Evolutionary conservation across 2,329 filamentous ascomycete species (phyloP).

Genomic region (Phymatotrichopsis omnivora): DNA sequence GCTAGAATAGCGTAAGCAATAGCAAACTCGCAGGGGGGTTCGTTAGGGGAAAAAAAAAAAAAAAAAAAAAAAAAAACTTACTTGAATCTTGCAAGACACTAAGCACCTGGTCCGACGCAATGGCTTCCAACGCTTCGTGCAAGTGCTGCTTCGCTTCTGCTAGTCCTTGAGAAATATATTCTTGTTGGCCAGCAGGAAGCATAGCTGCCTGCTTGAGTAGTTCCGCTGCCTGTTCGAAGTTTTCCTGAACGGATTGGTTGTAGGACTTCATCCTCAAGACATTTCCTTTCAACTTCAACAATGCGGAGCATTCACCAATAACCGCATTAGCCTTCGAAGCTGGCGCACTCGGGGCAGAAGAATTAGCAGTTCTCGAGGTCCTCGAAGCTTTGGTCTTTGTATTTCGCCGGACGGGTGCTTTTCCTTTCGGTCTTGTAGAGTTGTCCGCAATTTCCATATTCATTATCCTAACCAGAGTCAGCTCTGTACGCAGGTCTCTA

Average conservation of each 20-base stretch:
- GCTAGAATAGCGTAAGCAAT: constrained; percentile 25
- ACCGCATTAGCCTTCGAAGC: constrained; percentile 29
- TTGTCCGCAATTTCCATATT: constrained; percentile 33
- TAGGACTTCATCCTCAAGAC: constrained; percentile 45
- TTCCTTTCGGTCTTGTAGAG: constrained; percentile 6
- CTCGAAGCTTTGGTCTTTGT: constrained; percentile 6
- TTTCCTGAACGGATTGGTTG: constrained; percentile 39
- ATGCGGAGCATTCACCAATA: constrained; percentile 33
- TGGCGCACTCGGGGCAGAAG: constrained; percentile 20
- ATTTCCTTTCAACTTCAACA: constrained; percentile 40
- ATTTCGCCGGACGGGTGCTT: constrained; percentile 11
- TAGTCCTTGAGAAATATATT: constrained; percentile 45
- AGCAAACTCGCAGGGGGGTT: constrained; percentile 37
- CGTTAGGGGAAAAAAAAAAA: constrained; percentile 44
- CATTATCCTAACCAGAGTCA: constrained; percentile 24
- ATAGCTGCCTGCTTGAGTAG: constrained; percentile 46
- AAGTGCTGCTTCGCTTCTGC: constrained; percentile 58
- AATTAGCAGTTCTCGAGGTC: constrained; percentile 17
- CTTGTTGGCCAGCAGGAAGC: constrained; percentile 36
- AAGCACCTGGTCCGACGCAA: constrained; percentile 72
- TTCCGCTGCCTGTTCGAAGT: constrained; percentile 48
- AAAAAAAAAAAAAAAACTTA: constrained; percentile 3
- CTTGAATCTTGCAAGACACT: constrained; percentile 84
- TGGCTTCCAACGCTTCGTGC: constrained; percentile 57
- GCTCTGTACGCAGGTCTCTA: constrained; percentile 25